Conservation (phyloP, 1,139 yeast species). For the Sugiyamaella xylanicola region DNA sequence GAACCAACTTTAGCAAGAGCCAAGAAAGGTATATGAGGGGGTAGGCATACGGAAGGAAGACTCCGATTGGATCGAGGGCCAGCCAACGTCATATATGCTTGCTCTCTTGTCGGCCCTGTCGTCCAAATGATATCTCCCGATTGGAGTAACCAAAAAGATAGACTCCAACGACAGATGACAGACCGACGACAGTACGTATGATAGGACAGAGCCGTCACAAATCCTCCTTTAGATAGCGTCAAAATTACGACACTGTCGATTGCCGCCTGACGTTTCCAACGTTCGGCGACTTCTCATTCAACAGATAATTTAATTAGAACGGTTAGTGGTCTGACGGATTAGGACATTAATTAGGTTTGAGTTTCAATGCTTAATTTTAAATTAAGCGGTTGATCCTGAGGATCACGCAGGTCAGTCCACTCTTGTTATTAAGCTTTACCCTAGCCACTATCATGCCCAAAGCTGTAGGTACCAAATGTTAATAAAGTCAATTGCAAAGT, state of each 20-base stretch:
- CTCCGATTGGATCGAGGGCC: not conserved
- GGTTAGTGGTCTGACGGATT: too few species aligned
- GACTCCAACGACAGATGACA: too few species aligned
- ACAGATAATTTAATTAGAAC: not conserved
- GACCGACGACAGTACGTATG: too few species aligned
- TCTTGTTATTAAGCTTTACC: not conserved
- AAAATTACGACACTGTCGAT: not conserved
- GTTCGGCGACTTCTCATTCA: not conserved
- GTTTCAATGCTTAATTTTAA: constrained; percentile 6
- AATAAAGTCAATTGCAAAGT: too few species aligned
- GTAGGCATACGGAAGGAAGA: not conserved
- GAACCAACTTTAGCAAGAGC: not conserved
- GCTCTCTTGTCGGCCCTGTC: not conserved
- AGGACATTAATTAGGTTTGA: not conserved
- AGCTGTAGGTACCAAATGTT: too few species aligned
- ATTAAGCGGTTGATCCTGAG: constrained; percentile 4
- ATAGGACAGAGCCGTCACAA: too few species aligned
- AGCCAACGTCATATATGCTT: too few species aligned
- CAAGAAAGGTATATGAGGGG: not conserved
- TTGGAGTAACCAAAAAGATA: too few species aligned
- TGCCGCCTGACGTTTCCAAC: not conserved
- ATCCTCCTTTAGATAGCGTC: too few species aligned
- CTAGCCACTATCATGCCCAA: not conserved
- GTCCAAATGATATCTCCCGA: not conserved
- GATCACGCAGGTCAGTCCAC: constrained; percentile 1